Percentiles rank a stretch among this genome's conserved stretches.
These are phyloP conservation scores for Dactylellina leptospora DNA, from an alignment of 2,329 filamentous ascomycete genomes.

Conservation along the genomic window DNA sequence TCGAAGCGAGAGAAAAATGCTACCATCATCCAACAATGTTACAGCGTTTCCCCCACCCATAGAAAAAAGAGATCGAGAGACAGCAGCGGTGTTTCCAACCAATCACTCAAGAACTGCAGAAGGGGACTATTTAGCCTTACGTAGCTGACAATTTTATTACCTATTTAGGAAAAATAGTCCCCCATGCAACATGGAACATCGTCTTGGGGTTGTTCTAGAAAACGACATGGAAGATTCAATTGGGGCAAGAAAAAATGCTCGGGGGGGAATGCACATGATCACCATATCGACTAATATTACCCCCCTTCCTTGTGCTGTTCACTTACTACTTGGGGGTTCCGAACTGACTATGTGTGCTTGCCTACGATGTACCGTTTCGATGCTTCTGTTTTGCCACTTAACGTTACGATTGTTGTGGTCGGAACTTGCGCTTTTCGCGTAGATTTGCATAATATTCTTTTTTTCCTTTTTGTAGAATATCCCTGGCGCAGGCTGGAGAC, in stretches of 20 bases:
- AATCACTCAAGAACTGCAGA: not conserved
- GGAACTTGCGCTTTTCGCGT: constrained; percentile 24
- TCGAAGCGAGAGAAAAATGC: constrained; percentile 27
- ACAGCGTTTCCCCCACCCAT: no score
- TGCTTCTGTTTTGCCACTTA: not conserved
- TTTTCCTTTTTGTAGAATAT: not conserved
- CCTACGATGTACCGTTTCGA: not conserved
- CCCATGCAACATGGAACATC: not conserved
- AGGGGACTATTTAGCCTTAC: constrained; percentile 22
- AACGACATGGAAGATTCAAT: not conserved
- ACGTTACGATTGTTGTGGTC: constrained; percentile 12
- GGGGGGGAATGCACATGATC: constrained; percentile 1
- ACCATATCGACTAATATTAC: not conserved
- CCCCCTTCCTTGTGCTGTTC: not conserved
- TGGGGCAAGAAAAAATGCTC: no score
- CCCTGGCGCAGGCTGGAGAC: constrained; percentile 24
- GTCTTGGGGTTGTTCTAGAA: constrained; percentile 15
- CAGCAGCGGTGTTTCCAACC: not conserved
- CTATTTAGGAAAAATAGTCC: constrained; percentile 41
- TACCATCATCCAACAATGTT: no score
- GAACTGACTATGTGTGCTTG: not conserved
- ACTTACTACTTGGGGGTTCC: constrained; percentile 8
- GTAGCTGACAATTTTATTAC: constrained; percentile 2
- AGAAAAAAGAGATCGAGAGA: not conserved
- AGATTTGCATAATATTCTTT: constrained; percentile 3